Conservation (phyloP, 352 stramenopile genomes). For the Pythium aristosporum region DNA sequence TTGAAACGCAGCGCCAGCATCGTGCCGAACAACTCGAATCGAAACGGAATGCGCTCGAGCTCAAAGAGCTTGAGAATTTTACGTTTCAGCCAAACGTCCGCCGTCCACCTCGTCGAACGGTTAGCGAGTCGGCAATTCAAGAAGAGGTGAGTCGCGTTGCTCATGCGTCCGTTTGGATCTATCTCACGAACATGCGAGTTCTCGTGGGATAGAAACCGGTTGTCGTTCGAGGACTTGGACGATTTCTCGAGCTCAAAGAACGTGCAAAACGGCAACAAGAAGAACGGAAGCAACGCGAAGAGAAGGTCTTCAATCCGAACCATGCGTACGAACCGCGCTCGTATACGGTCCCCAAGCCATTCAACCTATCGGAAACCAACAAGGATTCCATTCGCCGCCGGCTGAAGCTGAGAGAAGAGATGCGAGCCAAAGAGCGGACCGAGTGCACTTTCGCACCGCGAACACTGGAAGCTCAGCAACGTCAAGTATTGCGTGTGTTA, state of each 20-base stretch:
- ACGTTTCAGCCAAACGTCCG: constrained; percentile 67
- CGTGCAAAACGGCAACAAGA: constrained; percentile 61
- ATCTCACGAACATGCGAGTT: background rate
- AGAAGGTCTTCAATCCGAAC: constrained; percentile 61
- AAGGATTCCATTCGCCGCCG: constrained; percentile 49
- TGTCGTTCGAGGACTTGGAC: constrained; percentile 72
- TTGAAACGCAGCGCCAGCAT: constrained; percentile 56
- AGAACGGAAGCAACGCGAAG: constrained; percentile 62
- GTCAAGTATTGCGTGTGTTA: constrained; percentile 36
- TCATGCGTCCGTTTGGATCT: background rate
- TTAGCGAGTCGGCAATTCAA: background rate
- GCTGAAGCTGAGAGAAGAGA: constrained; percentile 44
- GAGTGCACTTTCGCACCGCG: constrained; percentile 62
- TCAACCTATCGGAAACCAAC: constrained; percentile 66
- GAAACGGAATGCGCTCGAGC: constrained; percentile 53
- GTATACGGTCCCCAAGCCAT: constrained; percentile 76
- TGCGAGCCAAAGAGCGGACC: constrained; percentile 47
- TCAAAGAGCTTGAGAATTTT: constrained; percentile 75
- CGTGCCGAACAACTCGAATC: constrained; percentile 59
- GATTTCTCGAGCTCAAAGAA: constrained; percentile 78
- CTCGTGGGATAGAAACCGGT: constrained; percentile 33
- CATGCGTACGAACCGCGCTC: constrained; percentile 58
- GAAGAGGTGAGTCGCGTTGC: constrained; percentile 6
- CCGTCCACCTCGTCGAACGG: background rate
- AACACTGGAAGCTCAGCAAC: constrained; percentile 57